Base-by-base conservation (phyloP, 257 asterid genomes). In the Nyctanthes arbortristis region DNA sequence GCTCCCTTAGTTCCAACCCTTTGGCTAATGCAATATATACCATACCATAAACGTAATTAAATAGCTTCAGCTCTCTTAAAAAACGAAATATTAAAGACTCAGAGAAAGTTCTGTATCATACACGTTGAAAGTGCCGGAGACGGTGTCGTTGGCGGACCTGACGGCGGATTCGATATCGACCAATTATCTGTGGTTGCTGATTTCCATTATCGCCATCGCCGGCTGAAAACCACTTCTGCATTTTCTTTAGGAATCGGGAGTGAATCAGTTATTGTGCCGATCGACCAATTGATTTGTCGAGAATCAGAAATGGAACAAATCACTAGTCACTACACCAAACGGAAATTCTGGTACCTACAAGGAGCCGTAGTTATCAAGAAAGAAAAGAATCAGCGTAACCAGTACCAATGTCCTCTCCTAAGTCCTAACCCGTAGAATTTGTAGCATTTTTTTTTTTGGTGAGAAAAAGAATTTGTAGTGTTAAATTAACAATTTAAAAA, bases 101-200 rank as follows among this genome's bases (percentile, higher is more conserved):
- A 3, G 31, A 20, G 40, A 24, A n/a, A 58, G 34, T 12, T 7
- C 14, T 3, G 28, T 61, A 77, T 31, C 93, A 81, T 79, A 90
- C 97, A 87, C 88, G 54, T 69, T 82, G 79, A 90, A 90, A 56
- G 96, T 83, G 79, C 96, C 93, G 65, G 97, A 86, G 29, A 90
- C 90, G 83, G 96, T 86, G 78, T 88, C 93, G 81, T 90, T 90
- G 59, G 97, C 96, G 27, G 97, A 90, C 73, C 93, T 81, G 43
- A 86, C 92, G 31, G 97, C 96, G 40, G 97, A 75, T 86, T 90
- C 97, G 71, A 90, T 76, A 69, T 90, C 97, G 77, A 90, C 84
- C 8, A 76, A 79, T 31, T 72, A 81, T 73, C 35, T 47, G 85
- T 64, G n/a, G 85, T n/a, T 66, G 79, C 74, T 72, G 69, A 55